Evolutionary conservation across 192 early-diverging fungal genomes (phyloP), one percentile per base, ranked within the genome.

Genomic region (Gonapodya prolifera): DNA sequence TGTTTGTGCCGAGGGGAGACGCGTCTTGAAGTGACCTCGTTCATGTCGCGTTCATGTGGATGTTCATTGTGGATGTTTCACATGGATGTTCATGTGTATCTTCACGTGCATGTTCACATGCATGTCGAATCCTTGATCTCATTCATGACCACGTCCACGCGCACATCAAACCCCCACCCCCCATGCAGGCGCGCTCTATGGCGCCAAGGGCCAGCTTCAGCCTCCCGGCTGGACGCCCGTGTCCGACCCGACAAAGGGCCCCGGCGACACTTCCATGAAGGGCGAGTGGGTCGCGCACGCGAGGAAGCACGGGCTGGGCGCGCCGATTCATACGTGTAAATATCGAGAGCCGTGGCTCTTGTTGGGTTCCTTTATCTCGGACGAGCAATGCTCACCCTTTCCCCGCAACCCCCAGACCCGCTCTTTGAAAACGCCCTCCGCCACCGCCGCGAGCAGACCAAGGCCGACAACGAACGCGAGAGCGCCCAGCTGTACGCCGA

Each of bases 401-500:
- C 45, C 8, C 45, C 45, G 45, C 8, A 16, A 18, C 31, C 2
- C 31, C 29, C 29, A 18, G 18, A 73, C 31, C 71, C 71, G 31
- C 18, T 73, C 2, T 18, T 73, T 32, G 71, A 73, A 32, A 73
- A 73, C 31, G 71, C 71, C 28, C 71, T 73, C 2, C 71, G 71
- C 71, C 8, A 2, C 2, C 71, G 31, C 71, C 71, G 71, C 71
- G 71, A 29, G 18, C 71, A 73, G 31, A 16, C 71, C 2, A 2
- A 32, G 2, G 71, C 16, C 16, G 71, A 73, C 71, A 73, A 73
- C 31, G 71, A 73, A 29, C 16, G 31, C 18, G 71, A 73, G 71
- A 16, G 8, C 8, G 71, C 71, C 18, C 8, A 73, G 31, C 31
- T 73, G 71, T 73, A 73, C 71, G 71, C 71, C 71, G 71, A 73